Conservation (phyloP, 139 green algal species). For the Chlorella vulgaris region DNA sequence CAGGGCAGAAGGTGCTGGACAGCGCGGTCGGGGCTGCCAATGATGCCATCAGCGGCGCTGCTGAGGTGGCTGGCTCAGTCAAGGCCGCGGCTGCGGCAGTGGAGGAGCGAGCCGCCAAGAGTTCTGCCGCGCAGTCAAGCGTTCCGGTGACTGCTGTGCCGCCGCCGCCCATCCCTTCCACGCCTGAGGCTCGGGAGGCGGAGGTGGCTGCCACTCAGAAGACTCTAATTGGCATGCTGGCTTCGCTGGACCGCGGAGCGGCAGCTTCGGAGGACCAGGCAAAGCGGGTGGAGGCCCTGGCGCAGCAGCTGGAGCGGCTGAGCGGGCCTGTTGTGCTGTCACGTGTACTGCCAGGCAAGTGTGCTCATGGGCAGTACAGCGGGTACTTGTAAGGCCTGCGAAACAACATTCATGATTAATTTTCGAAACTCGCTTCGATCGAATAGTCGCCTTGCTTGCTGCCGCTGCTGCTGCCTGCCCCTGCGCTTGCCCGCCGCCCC, state of each 20-base stretch:
- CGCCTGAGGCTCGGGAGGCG: not conserved
- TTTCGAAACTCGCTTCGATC: too few relatives aligned
- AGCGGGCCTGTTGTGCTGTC: slow-evolving; percentile 32
- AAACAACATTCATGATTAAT: too few relatives aligned
- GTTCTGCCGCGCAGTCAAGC: too few relatives aligned
- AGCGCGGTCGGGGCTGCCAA: not conserved
- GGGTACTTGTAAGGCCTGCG: not conserved
- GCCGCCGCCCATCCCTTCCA: not conserved
- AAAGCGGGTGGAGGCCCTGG: slow-evolving; percentile 37
- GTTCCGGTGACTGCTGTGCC: too few relatives aligned
- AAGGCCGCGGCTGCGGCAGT: not conserved
- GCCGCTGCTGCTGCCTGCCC: too few relatives aligned
- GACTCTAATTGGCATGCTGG: slow-evolving; percentile 49
- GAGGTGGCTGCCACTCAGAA: slow-evolving; percentile 35
- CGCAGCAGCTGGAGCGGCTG: slow-evolving; percentile 27
- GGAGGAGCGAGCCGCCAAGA: not conserved
- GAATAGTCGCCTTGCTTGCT: too few relatives aligned
- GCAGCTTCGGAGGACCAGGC: slow-evolving; percentile 53
- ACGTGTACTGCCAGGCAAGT: slow-evolving; percentile 25
- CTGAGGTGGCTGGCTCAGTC: not conserved
- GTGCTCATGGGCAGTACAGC: too few relatives aligned
- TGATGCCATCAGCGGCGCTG: not conserved
- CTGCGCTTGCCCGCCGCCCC: too few relatives aligned
- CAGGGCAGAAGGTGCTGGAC: not conserved
- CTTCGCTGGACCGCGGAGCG: slow-evolving; percentile 57